phyloP scores from a whole-genome alignment of 164 flowering plant genomes.

The Hamamelis virginiana region DNA sequence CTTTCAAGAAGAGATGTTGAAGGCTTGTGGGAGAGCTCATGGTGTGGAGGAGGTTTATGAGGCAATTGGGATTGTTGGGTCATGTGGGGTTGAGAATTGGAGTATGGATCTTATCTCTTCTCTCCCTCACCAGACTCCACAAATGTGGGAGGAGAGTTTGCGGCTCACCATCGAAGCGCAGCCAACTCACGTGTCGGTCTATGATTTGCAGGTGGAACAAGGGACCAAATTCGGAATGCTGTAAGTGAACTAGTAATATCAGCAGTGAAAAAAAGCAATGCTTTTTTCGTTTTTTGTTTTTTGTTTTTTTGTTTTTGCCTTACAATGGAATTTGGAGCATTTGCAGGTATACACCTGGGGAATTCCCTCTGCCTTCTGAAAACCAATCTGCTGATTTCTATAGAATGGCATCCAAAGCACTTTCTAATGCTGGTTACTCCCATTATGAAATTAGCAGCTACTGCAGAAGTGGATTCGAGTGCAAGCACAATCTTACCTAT shows the following conservation, averaged over 20 bases:
- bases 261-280: not conserved
- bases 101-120: slow-evolving; percentile 94
- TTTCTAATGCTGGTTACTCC: slow-evolving; percentile 59
- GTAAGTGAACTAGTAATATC: slow-evolving; percentile 44
- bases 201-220: slow-evolving; percentile 90
- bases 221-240: slow-evolving; percentile 82
- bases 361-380: slow-evolving; percentile 88
- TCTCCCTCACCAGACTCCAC: slow-evolving; percentile 75
- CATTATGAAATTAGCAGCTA: slow-evolving; percentile 95
- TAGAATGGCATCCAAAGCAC: slow-evolving; percentile 61
- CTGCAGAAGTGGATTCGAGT: slow-evolving; percentile 62
- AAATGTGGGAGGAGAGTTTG: slow-evolving; percentile 91
- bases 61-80: slow-evolving; percentile 65
- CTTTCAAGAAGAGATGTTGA: slow-evolving; percentile 82
- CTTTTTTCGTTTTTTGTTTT: not conserved
- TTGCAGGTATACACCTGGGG: slow-evolving; percentile 85
- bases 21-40: slow-evolving; percentile 88
- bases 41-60: slow-evolving; percentile 69
- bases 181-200: slow-evolving; percentile 85
- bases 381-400: slow-evolving; percentile 76
- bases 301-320: not conserved
- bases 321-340: slow-evolving; percentile 7
- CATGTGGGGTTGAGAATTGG: slow-evolving; percentile 82
- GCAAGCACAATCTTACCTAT: slow-evolving; percentile 82
- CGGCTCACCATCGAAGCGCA: slow-evolving; percentile 45